Percentiles rank a stretch among this genome's conserved stretches.
Conservation (phyloP, 2,329 filamentous ascomycete genomes). For the Juglanconis sp. region DNA sequence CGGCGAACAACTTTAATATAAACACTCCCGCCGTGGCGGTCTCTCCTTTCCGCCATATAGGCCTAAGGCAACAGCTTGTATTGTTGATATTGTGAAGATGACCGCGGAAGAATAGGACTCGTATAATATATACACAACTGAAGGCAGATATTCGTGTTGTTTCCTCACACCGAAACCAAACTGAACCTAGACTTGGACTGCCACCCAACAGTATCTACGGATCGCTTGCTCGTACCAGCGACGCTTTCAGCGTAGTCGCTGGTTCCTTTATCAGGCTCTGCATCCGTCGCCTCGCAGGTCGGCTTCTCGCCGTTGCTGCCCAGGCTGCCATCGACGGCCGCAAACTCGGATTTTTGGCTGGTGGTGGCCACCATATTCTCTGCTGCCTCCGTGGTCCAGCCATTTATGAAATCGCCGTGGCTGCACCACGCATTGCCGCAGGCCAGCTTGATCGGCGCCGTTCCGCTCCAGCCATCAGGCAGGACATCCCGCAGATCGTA, state of each 20-base stretch:
- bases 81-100: too few relatives aligned
- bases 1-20: too few relatives aligned
- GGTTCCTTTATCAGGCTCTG: constrained; percentile 37
- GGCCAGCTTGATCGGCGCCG: constrained; percentile 36
- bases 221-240: constrained; percentile 18
- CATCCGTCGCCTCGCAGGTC: constrained; percentile 34
- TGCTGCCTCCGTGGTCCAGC: constrained; percentile 39
- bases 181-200: background rate
- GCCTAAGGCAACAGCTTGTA: too few relatives aligned
- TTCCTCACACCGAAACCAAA: background rate
- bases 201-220: background rate
- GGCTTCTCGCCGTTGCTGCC: constrained; percentile 30
- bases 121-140: background rate
- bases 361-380: constrained; percentile 36
- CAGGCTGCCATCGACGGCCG: constrained; percentile 31
- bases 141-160: background rate
- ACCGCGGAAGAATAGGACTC: too few relatives aligned
- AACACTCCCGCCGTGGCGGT: too few relatives aligned
- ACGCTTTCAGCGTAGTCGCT: constrained; percentile 36
- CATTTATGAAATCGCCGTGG: constrained; percentile 47
- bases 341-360: constrained; percentile 30
- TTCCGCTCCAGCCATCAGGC: constrained; percentile 38
- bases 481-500: constrained; percentile 39
- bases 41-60: too few relatives aligned
- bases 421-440: constrained; percentile 36